Percentiles rank a stretch among this genome's conserved stretches.
Conservation (phyloP, 108 stramenopile species). For the Stephanodiscus minutulus region DNA sequence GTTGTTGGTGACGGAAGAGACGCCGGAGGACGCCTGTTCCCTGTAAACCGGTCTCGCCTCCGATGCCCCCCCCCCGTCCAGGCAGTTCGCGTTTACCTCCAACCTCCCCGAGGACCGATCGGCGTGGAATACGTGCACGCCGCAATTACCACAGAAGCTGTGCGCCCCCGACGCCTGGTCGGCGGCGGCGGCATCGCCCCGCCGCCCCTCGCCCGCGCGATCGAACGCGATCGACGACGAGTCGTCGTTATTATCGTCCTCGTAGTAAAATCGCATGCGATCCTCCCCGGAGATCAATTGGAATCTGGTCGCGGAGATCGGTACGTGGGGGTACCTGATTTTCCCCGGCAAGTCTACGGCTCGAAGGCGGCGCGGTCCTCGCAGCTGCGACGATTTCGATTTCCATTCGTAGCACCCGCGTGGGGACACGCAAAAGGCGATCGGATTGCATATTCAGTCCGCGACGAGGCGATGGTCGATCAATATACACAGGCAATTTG, state of each 20-base stretch:
- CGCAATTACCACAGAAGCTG: constrained; percentile 75
- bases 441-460: no score
- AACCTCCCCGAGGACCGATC: constrained; percentile 46
- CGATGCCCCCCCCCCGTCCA: constrained; percentile 25
- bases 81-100: constrained; percentile 72
- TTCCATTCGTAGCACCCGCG: no score
- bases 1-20: neutral
- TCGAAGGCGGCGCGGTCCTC: constrained; percentile 53
- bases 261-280: constrained; percentile 69
- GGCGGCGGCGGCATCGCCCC: constrained; percentile 6
- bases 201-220: constrained; percentile 19
- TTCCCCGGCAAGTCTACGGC: constrained; percentile 62
- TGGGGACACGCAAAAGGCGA: no score
- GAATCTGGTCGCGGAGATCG: constrained; percentile 57
- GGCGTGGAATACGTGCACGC: constrained; percentile 74
- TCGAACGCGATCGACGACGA: constrained; percentile 7
- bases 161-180: constrained; percentile 57
- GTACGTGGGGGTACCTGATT: constrained; percentile 66
- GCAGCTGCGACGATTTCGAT: constrained; percentile 32
- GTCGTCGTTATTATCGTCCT: constrained; percentile 21
- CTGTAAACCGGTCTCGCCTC: neutral
- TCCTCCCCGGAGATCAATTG: constrained; percentile 52
- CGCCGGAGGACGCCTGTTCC: neutral
- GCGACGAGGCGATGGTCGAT: neutral
- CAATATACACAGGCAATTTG: neutral